Evolutionary conservation across 768 basidiomycete genomes (phyloP).

Genomic region (Pulveroboletus ravenelii): DNA sequence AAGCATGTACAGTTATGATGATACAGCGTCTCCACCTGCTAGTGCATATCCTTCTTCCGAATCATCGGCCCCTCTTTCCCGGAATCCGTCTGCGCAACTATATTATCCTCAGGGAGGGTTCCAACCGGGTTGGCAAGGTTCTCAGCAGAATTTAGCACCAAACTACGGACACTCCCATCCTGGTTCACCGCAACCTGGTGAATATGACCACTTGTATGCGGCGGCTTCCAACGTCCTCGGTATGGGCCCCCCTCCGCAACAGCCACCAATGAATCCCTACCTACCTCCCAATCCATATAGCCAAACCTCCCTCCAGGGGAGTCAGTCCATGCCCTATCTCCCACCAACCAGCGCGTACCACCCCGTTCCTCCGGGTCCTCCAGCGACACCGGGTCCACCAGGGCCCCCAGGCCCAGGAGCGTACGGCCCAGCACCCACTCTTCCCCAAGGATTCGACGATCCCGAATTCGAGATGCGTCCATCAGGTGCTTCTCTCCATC

Average conservation of each 20-base stretch:
- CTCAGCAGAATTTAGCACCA: conserved; percentile 20
- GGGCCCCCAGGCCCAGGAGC: conserved; percentile 10
- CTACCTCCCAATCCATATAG: conserved; percentile 20
- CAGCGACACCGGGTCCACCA: conserved; percentile 16
- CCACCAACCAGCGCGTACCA: conserved; percentile 26
- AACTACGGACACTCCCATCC: conserved; percentile 16
- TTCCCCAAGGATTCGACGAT: conserved; percentile 32
- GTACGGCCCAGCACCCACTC: conserved; percentile 23
- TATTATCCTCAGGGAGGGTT: conserved; percentile 18
- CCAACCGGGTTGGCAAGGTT: conserved; percentile 27
- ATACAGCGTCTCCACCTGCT: conserved; percentile 24
- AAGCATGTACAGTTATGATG: conserved; percentile 39
- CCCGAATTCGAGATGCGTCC: conserved; percentile 53
- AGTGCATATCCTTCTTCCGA: conserved; percentile 30
- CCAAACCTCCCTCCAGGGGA: conserved; percentile 22
- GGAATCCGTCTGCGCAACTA: conserved; percentile 18
- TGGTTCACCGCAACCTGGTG: conserved; percentile 30
- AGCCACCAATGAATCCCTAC: conserved; percentile 18
- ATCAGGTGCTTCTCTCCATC: conserved; percentile 42
- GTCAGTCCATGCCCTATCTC: conserved; percentile 32
- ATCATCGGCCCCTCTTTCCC: conserved; percentile 12
- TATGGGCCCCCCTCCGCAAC: conserved; percentile 54
- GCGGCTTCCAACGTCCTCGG: conserved; percentile 81
- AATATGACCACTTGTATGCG: conserved; percentile 59
- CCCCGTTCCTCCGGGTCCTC: conserved; percentile 16